phyloP scores from a whole-genome alignment of 352 stramenopile genomes.

The Albugo candida region DNA sequence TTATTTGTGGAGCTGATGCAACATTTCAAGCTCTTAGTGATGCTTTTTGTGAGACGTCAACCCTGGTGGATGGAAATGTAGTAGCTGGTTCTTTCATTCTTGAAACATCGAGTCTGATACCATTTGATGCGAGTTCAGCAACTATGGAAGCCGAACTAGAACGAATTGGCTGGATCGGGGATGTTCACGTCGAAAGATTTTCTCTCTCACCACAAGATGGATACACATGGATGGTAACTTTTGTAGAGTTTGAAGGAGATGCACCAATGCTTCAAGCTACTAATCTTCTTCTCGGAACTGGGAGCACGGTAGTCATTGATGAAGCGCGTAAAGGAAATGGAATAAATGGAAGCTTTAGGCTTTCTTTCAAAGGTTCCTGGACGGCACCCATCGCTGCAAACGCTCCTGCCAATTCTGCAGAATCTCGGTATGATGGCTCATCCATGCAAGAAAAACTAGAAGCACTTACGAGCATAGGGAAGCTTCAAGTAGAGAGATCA shows the following conservation, averaged over 20 bases:
- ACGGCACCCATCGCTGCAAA: slow-evolving; percentile 28
- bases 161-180: slow-evolving; percentile 33
- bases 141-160: slow-evolving; percentile 29
- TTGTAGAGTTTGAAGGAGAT: slow-evolving; percentile 48
- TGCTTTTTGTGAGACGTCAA: slow-evolving; percentile 29
- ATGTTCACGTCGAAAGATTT: slow-evolving; percentile 32
- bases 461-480: slow-evolving; percentile 9
- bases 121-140: slow-evolving; percentile 25
- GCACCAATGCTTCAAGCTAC: slow-evolving; percentile 31
- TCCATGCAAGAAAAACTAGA: slow-evolving; percentile 61
- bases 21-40: slow-evolving; percentile 2
- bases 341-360: slow-evolving; percentile 36
- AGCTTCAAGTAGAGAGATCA: too few species aligned
- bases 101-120: slow-evolving; percentile 32
- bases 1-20: slow-evolving; percentile 20
- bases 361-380: slow-evolving; percentile 21
- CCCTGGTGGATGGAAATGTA: slow-evolving; percentile 52
- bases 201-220: slow-evolving; percentile 29
- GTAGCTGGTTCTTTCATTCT: slow-evolving; percentile 52
- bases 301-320: slow-evolving; percentile 26
- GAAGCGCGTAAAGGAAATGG: slow-evolving; percentile 56
- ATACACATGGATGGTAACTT: slow-evolving; percentile 60
- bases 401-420: slow-evolving; percentile 15
- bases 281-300: slow-evolving; percentile 40
- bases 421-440: slow-evolving; percentile 23